phyloP scores from a whole-genome alignment of 2,329 filamentous ascomycete species.

The Epichloe gansuensis region DNA sequence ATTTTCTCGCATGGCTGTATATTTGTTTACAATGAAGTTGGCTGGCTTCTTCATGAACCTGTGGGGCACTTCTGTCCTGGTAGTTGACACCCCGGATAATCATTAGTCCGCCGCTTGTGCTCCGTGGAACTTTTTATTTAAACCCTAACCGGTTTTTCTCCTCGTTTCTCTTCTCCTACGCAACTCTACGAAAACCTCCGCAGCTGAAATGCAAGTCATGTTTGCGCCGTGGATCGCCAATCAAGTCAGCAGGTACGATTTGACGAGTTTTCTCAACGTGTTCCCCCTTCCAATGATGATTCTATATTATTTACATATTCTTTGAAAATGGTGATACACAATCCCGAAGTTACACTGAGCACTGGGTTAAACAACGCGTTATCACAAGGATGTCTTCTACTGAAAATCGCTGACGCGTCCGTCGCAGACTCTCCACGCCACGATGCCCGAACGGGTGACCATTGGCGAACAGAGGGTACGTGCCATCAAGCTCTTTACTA shows the following conservation, averaged over 20 bases:
- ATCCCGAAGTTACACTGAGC: no score
- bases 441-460: neutral
- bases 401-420: neutral
- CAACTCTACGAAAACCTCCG: neutral
- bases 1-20: no score
- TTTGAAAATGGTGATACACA: no score
- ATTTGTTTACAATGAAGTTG: no score
- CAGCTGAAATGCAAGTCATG: neutral
- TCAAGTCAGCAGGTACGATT: no score
- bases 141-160: neutral
- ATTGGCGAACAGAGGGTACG: neutral
- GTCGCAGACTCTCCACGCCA: neutral
- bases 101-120: neutral
- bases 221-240: neutral
- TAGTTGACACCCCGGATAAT: neutral
- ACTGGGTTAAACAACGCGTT: neutral
- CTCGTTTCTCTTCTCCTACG: neutral
- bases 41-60: no score
- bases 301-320: no score
- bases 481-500: neutral
- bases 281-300: no score
- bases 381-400: neutral
- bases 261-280: no score
- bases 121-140: neutral
- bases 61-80: no score